These are phyloP conservation scores for Picea glauca DNA, from an alignment of 75 land plant species.

Conservation along the genomic window DNA sequence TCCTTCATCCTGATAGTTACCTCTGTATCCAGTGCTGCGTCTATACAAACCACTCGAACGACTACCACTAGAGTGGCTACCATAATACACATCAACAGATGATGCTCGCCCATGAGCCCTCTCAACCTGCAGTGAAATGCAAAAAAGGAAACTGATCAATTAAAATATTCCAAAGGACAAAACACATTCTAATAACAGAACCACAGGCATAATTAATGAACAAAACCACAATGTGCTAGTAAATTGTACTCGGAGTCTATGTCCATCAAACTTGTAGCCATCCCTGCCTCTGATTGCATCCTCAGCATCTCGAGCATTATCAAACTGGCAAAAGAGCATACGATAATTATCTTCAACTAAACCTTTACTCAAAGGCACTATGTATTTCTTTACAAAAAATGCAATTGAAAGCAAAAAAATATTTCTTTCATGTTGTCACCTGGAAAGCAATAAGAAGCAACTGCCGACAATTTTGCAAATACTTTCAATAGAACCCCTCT, in stretches of 20 bases:
- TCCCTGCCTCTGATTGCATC: conserved; percentile 97
- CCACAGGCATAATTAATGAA: background rate
- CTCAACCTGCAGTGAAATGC: conserved; percentile 54
- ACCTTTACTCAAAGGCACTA: background rate
- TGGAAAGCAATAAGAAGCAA: no score
- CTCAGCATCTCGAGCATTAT: conserved; percentile 90
- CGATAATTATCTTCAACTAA: conserved; percentile 2
- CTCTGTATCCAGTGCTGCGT: conserved; percentile 86
- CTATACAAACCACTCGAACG: conserved; percentile 73
- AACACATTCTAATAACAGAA: background rate
- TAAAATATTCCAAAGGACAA: background rate
- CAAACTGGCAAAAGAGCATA: conserved; percentile 60
- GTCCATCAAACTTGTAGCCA: conserved; percentile 96
- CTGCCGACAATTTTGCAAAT: no score
- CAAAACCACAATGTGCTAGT: background rate
- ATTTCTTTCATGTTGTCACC: no score
- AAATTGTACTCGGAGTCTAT: conserved; percentile 60
- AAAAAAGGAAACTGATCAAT: background rate
- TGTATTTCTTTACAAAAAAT: no score
- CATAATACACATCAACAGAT: conserved; percentile 60
- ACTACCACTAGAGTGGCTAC: conserved; percentile 50
- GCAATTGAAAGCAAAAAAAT: no score
- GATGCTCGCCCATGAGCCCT: conserved; percentile 96
- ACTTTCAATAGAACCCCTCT: no score
- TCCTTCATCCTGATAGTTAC: conserved; percentile 22